Evolutionary conservation across 2,329 filamentous ascomycete genomes (phyloP).

Genomic region (Trichophyton equinum): DNA sequence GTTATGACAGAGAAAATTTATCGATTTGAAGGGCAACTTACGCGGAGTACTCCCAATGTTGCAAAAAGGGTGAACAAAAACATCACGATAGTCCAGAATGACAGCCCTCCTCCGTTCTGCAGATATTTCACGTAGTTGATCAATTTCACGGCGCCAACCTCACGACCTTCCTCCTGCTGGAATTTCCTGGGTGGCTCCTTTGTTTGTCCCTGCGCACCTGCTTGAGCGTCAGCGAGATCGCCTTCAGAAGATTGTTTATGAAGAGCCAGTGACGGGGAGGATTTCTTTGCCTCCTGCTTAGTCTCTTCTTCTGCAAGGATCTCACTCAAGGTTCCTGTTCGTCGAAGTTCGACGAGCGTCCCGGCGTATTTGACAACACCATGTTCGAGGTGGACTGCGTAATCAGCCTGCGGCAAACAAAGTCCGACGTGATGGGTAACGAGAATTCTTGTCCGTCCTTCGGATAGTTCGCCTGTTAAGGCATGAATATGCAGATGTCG

Average conservation of each 20-base stretch:
- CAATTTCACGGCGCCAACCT: conserved; percentile 55
- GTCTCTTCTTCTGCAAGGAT: conserved; percentile 32
- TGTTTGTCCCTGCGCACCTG: conserved; percentile 8
- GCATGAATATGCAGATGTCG: conserved; percentile 67
- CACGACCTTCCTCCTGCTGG: conserved; percentile 60
- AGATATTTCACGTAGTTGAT: conserved; percentile 58
- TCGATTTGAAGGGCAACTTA: conserved; percentile 19
- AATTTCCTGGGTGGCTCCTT: conserved; percentile 49
- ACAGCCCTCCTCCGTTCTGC: conserved; percentile 49
- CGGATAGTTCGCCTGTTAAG: conserved; percentile 56
- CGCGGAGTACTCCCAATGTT: conserved; percentile 40
- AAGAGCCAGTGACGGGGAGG: conserved; percentile 7
- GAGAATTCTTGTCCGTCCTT: conserved; percentile 59
- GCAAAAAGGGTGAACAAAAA: conserved; percentile 45
- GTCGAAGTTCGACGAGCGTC: conserved; percentile 46
- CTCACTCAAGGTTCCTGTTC: conserved; percentile 29
- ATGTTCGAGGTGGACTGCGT: conserved; percentile 59
- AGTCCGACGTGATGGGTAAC: conserved; percentile 70
- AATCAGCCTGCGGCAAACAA: conserved; percentile 58
- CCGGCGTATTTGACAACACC: conserved; percentile 54
- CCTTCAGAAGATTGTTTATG: conserved; percentile 9
- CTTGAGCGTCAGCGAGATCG: background rate
- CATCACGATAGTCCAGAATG: conserved; percentile 47
- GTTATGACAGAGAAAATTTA: background rate
- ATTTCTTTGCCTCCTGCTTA: conserved; percentile 30